phyloP scores from a whole-genome alignment of 768 basidiomycete species.

The Auriscalpium orientale region DNA sequence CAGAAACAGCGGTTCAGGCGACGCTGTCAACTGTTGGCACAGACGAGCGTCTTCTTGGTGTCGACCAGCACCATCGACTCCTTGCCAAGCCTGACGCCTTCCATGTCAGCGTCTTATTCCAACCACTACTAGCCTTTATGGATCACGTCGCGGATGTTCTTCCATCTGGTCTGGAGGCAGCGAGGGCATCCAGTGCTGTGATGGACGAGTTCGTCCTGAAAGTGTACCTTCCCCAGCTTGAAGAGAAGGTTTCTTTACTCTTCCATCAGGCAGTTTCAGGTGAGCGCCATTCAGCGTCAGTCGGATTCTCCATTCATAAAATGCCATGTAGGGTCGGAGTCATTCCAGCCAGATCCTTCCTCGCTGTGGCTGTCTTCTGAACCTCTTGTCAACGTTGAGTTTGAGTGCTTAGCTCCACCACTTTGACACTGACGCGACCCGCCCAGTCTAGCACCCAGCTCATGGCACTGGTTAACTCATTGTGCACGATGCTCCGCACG shows the following conservation, averaged over 20 bases:
- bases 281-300: constrained; percentile 22
- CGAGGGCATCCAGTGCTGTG: constrained; percentile 59
- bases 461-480: constrained; percentile 83
- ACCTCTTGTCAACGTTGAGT: constrained; percentile 70
- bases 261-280: constrained; percentile 83
- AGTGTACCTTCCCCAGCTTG: constrained; percentile 89
- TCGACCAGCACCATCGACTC: constrained; percentile 74
- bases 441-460: constrained; percentile 72
- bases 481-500: constrained; percentile 84
- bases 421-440: not conserved
- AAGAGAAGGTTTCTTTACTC: constrained; percentile 83
- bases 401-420: not conserved
- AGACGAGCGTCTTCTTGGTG: constrained; percentile 68
- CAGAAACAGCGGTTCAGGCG: constrained; percentile 56
- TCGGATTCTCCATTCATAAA: too few species aligned
- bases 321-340: constrained; percentile 55
- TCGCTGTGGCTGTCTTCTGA: constrained; percentile 57
- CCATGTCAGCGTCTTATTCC: constrained; percentile 90
- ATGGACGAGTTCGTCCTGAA: constrained; percentile 90
- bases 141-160: constrained; percentile 63
- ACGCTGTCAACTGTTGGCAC: constrained; percentile 52
- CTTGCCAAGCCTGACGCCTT: constrained; percentile 89
- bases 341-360: constrained; percentile 75
- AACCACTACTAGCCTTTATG: constrained; percentile 84
- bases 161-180: constrained; percentile 63